These are phyloP conservation scores for Scheffersomyces illinoinensis DNA, from an alignment of 1,139 yeast genomes.

Conservation along the genomic window DNA sequence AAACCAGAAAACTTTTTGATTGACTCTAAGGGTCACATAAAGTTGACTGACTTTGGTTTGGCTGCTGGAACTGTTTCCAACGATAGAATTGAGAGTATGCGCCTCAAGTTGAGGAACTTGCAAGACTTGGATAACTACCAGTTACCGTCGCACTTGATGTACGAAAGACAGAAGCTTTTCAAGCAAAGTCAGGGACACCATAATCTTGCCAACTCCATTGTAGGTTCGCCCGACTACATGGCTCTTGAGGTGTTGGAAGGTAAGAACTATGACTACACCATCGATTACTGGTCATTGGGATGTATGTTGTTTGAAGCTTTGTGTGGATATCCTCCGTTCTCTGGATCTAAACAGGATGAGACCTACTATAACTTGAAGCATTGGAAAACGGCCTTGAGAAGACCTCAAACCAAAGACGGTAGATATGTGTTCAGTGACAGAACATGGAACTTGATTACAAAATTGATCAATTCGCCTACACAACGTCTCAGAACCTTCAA, in stretches of 20 bases:
- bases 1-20: constrained; percentile 97
- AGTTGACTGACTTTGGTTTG: constrained; percentile 94
- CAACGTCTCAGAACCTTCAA: constrained; percentile 74
- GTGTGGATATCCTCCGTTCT: constrained; percentile 95
- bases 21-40: constrained; percentile 93
- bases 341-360: constrained; percentile 91
- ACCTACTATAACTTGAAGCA: constrained; percentile 91
- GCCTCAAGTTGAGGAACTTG: constrained; percentile 77
- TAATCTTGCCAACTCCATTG: constrained; percentile 90
- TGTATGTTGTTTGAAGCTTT: constrained; percentile 91
- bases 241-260: constrained; percentile 97
- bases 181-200: constrained; percentile 64
- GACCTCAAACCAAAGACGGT: constrained; percentile 93
- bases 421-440: constrained; percentile 92
- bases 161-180: constrained; percentile 84
- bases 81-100: constrained; percentile 93
- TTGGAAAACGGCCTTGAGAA: constrained; percentile 84
- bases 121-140: constrained; percentile 68
- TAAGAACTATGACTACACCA: constrained; percentile 88
- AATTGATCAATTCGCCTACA: constrained; percentile 77
- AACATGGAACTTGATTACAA: constrained; percentile 87
- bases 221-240: constrained; percentile 99
- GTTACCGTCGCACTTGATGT: constrained; percentile 74
- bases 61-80: constrained; percentile 96
- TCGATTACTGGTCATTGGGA: constrained; percentile 98